Base-by-base conservation (phyloP, 139 green algal genomes). In the Marvania coccoides region DNA sequence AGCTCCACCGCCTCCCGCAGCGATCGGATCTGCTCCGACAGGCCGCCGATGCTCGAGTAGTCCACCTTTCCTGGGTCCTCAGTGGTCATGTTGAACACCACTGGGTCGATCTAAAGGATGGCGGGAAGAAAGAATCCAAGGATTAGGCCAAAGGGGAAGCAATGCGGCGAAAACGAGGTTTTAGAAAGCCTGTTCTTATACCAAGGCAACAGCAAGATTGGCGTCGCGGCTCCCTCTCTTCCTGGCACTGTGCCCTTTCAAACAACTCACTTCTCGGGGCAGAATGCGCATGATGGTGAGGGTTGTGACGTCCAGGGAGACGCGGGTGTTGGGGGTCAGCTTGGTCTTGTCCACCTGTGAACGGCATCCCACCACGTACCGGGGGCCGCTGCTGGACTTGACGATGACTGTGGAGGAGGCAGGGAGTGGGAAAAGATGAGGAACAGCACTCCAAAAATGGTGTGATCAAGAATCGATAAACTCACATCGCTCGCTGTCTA, bases 221-320 rank as follows among this genome's bases (percentile, higher is more conserved):
- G n/a, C n/a, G n/a, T n/a, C n/a, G n/a, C n/a, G n/a, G n/a, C n/a
- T n/a, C n/a, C n/a, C n/a, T n/a, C n/a, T n/a, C n/a, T n/a, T n/a
- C n/a, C n/a, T n/a, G n/a, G n/a, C n/a, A n/a, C n/a, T n/a, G n/a
- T n/a, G n/a, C n/a, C n/a, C n/a, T n/a, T n/a, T n/a, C n/a, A n/a
- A n/a, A n/a, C n/a, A 1, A 14, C 74, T 7, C 58, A 97, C 93
- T 89, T 99, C 95, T n/a, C 95, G 81, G 0, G 91, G 91, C 56
- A 99, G 75, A 3, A 84, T 77, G 8, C 95, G 81, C 95, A 99
- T 99, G 83, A 99, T 98, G 58, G 95, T 99, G 38, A 99, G 90
- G 0, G 95, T 99, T 7, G 95, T 99, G 83, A 99, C 98, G 77
- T 99, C 95, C 36, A 99, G 85, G 6, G 94, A 83, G 28, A 99